Evolutionary conservation across 306 rosid genomes (phyloP).

Genomic region (Dalbergia cochinchinensis): DNA sequence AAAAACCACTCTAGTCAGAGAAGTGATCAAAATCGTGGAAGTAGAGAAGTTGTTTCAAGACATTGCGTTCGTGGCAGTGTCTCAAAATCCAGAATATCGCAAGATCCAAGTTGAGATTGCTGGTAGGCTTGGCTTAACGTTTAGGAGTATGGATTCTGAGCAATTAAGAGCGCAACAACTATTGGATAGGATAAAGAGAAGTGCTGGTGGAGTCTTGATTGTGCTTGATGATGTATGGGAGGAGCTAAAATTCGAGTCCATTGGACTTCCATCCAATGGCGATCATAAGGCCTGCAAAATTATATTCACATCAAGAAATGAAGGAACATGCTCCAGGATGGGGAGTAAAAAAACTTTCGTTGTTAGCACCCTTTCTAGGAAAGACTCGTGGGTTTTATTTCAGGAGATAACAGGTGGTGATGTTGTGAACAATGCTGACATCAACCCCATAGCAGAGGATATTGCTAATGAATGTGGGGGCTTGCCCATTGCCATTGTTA

Average conservation of each 20-base stretch:
- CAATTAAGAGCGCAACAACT: neutral
- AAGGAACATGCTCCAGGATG: slow-evolving; percentile 30
- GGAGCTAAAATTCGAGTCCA: slow-evolving; percentile 32
- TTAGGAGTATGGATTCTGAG: neutral
- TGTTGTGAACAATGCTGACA: neutral
- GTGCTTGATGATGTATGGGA: slow-evolving; percentile 58
- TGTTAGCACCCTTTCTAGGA: neutral
- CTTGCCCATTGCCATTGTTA: slow-evolving; percentile 56
- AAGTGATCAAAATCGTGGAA: slow-evolving; percentile 14
- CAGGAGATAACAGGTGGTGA: neutral
- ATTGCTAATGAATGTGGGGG: slow-evolving; percentile 51
- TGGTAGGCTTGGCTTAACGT: neutral
- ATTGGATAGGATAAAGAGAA: neutral
- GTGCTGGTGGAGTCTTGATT: slow-evolving; percentile 5
- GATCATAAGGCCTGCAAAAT: slow-evolving; percentile 42
- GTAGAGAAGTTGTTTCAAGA: slow-evolving; percentile 22
- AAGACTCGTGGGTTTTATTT: slow-evolving; percentile 49
- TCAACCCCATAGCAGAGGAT: slow-evolving; percentile 4
- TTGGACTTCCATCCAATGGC: slow-evolving; percentile 41
- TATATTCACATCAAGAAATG: slow-evolving; percentile 50
- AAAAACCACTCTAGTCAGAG: slow-evolving; percentile 42
- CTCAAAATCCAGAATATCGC: slow-evolving; percentile 1
- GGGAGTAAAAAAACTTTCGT: slow-evolving; percentile 7
- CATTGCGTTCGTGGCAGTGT: slow-evolving; percentile 35
- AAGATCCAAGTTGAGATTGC: slow-evolving; percentile 44